Percentiles rank a stretch among this genome's conserved stretches.
These are phyloP conservation scores for Protostelium mycophagum DNA, from an alignment of 78 protist genomes.

Conservation along the genomic window DNA sequence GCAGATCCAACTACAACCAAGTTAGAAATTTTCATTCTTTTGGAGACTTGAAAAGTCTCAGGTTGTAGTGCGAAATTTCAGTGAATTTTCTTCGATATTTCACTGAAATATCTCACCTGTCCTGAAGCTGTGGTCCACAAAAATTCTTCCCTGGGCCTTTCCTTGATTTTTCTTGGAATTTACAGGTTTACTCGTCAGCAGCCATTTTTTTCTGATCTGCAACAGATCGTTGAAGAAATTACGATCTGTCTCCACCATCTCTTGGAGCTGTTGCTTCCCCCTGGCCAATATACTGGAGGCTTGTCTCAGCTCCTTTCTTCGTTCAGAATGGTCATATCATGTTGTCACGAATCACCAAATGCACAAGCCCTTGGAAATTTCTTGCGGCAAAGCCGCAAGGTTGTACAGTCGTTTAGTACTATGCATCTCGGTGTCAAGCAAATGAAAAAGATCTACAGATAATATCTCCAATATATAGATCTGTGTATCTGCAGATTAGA, in stretches of 20 bases:
- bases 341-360: no score
- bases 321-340: neutral
- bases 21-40: no score
- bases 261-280: neutral
- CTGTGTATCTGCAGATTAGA: no score
- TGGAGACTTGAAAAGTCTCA: no score
- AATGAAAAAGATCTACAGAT: no score
- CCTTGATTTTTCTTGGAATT: neutral
- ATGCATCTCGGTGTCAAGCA: no score
- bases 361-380: no score
- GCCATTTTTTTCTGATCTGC: neutral
- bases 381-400: no score
- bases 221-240: neutral
- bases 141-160: neutral
- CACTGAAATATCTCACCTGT: neutral
- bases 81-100: no score
- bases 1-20: neutral
- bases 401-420: no score
- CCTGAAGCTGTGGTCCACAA: neutral
- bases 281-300: neutral
- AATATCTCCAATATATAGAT: no score
- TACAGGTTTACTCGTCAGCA: neutral
- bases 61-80: no score
- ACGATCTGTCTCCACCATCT: neutral
- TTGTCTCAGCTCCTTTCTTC: neutral